Evolutionary conservation across 2,329 filamentous ascomycete genomes (phyloP), one percentile per base, ranked within the genome.

Genomic region (Colletotrichum sidae): DNA sequence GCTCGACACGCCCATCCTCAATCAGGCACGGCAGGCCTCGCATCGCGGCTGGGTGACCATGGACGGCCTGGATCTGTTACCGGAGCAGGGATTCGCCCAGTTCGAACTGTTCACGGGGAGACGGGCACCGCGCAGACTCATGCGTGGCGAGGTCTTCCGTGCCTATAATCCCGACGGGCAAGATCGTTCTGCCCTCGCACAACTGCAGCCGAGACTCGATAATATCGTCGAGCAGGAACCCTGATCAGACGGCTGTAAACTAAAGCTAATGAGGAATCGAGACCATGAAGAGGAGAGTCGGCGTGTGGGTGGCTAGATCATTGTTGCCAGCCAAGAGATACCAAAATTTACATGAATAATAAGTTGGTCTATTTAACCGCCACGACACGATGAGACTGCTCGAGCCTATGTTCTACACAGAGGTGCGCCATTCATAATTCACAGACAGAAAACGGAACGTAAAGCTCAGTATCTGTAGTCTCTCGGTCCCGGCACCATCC

Each of bases 101-200:
- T 95, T 94, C 72, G 92, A 95, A 76, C 77, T 94, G 2, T 93
- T 94, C 74, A 94, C 92, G 0, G 92, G 91, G 0, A 83, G 90
- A 55, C 84, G 89, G 70, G 90, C 90, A 9, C 90, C 90, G 8
- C 84, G 91, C 34, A 80, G 87, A 49, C 76, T 91, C 42, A 94
- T 95, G 92, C 85, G 90, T 67, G 81, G 86, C 46, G 88, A 89
- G 70, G 88, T 91, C 11, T 78, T 85, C 61, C 74, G 75, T 55
- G 78, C 82, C 2, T 84, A 83, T 58, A 17, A 57, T 35, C 77
- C 78, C 0, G 77, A 77, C 54, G 79, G 79, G 37, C 77, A 80
- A 47, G 79, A 79, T 12, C 74, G 76, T 47, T 76, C 76, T 1
- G 77, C 80, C 65, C 72, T 77, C 37, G 74, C 78, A 41, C 78